Evolutionary conservation across 352 stramenopile genomes (phyloP), one percentile per base, ranked within the genome.

Genomic region (Phytophthora meadii): DNA sequence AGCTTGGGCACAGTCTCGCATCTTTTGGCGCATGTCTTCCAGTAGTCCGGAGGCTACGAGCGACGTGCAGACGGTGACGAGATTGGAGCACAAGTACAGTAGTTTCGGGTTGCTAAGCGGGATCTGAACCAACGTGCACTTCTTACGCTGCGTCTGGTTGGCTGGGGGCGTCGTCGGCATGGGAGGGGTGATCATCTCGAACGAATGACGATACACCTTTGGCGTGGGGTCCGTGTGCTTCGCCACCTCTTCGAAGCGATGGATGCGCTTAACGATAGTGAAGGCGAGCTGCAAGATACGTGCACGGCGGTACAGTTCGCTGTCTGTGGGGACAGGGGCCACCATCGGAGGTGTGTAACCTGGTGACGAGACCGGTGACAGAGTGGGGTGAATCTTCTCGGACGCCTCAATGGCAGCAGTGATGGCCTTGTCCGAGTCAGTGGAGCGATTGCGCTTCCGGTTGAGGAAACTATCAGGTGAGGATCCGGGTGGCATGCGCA

Each of bases 401-500:
- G 80, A 76, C 8, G 78, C 78, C 55, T 82, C 75, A 44, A 79
- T 87, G 34, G 80, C 82, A 50, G 71, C 76, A 12, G 69, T 72
- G 25, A 84, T 75, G 0, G 66, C 70, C 50, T 90, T 87, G 64
- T 87, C 81, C 45, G 74, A 90, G 70, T 92, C 83, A 2, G 73
- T 81, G 37, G 83, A 92, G 39, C 83, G 81, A 37, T 89, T 90
- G 47, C 83, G 83, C 62, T 92, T 92, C 47, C 83, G 83, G 53
- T 86, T 87, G 19, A 85, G 34, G 50, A 73, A 87, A 27, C 70
- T 77, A 42, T 81, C 73, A n/a, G 73, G 50, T 34, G 73, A 54
- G 11, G 68, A 63, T 36, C 60, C 24, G 15, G 73, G 58, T 8
- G 61, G 57, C 68, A 76, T 77, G 61, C 70, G 70, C 58, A 81